Conservation (phyloP, 768 basidiomycete genomes). For the Leccinum ochraceum region DNA sequence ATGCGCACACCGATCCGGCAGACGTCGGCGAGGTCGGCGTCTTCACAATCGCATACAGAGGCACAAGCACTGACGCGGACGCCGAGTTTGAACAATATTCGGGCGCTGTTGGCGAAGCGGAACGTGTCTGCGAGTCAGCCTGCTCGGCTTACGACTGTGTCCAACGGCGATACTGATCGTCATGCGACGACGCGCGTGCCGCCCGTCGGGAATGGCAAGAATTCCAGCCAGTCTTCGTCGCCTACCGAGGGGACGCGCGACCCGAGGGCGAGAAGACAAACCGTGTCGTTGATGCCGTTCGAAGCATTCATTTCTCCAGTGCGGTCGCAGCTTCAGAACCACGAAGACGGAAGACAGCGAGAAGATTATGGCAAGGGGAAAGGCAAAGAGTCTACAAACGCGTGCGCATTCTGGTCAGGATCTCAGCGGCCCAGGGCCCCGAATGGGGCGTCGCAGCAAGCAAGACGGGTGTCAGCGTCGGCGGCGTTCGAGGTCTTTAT, state of each 20-base stretch:
- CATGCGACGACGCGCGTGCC: neutral
- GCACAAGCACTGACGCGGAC: neutral
- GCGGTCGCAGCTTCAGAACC: neutral
- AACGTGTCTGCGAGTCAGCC: neutral
- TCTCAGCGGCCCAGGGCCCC: neutral
- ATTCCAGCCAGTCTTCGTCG: neutral
- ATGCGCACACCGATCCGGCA: neutral
- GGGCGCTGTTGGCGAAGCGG: constrained; percentile 18
- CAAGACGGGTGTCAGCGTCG: constrained; percentile 15
- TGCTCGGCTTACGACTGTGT: neutral
- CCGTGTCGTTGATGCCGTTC: constrained; percentile 10
- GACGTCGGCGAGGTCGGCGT: neutral
- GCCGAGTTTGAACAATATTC: constrained; percentile 20
- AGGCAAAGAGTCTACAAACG: neutral
- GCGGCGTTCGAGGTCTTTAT: constrained; percentile 22
- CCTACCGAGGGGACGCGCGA: too few relatives aligned
- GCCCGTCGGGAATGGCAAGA: neutral
- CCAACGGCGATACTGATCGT: neutral
- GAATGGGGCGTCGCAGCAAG: neutral
- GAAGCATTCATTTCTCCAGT: constrained; percentile 27
- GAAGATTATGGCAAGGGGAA: neutral
- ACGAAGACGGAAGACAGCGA: neutral
- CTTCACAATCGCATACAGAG: neutral
- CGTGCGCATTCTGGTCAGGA: neutral
- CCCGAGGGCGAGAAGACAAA: neutral